A percentile compares a stretch with the other conserved stretches of the same genome.
Conservation (phyloP, 2,329 filamentous ascomycete species). For the Curvularia sp. region DNA sequence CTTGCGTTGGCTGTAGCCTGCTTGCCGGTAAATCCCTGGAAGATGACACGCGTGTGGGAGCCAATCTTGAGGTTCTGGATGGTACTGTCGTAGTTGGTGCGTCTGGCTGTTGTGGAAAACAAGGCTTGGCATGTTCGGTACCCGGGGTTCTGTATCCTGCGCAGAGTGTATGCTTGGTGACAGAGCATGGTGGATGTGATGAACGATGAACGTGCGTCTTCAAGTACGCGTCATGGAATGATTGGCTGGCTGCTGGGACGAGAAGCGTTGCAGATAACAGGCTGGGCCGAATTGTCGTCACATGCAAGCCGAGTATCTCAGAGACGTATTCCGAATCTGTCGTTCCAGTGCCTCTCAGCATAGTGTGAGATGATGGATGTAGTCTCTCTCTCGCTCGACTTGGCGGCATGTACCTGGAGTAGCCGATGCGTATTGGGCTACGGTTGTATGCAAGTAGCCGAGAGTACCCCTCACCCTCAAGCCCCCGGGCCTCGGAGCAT, state of each 20-base stretch:
- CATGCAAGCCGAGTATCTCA: not conserved
- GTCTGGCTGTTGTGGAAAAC: constrained; percentile 42
- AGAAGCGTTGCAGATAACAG: not conserved
- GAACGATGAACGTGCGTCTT: constrained; percentile 3
- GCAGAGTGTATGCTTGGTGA: constrained; percentile 22
- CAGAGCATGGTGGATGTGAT: constrained; percentile 21
- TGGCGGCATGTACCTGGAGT: constrained; percentile 7
- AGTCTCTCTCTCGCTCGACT: not conserved
- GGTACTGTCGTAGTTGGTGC: constrained; percentile 65
- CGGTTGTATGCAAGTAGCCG: constrained; percentile 28
- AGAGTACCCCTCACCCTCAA: constrained; percentile 17
- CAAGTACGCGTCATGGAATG: constrained; percentile 17
- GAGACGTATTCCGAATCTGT: not conserved
- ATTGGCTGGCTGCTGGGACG: not conserved
- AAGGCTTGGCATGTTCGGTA: constrained; percentile 19
- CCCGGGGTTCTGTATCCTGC: constrained; percentile 9
- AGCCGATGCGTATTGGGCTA: constrained; percentile 18
- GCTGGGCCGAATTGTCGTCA: not conserved
- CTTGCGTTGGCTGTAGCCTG: constrained; percentile 77
- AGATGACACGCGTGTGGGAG: constrained; percentile 70
- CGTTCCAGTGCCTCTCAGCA: not conserved
- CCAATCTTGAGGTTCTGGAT: constrained; percentile 72
- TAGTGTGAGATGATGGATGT: not conserved
- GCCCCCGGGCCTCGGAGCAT: constrained; percentile 11
- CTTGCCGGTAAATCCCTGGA: constrained; percentile 74